Evolutionary conservation across 2,329 filamentous ascomycete genomes (phyloP), one percentile per base, ranked within the genome.

Genomic region (Parascedosporium putredinis): DNA sequence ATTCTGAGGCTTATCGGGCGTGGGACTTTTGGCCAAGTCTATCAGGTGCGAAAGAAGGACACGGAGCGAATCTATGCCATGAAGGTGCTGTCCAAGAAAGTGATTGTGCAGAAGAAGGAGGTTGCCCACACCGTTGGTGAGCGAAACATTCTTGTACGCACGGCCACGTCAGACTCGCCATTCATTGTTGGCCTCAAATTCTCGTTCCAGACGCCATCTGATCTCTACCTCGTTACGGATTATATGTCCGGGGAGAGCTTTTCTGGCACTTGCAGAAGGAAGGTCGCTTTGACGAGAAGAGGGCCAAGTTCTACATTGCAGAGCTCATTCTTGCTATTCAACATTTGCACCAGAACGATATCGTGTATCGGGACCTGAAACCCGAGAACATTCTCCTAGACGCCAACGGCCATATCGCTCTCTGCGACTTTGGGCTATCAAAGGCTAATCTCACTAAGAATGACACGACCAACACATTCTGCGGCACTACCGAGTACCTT

Each of bases 61-160:
- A 96, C 91, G 1, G 82, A 83, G 59, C 84, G 93, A 42, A 96
- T 98, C 53, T 98, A 98, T 62, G 93, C 93, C 54, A 98, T 98
- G 93, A 98, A 98, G 68, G 91, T 98, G 2, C 73, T 98, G 27
- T 96, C 93, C 47, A 98, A 98, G 76, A 98, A 98, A 74, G 93
- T 98, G 49, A 98, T 98, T 60, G 93, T 98, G 23, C 93, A 98
- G 69, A 98, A 98, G 79, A 98, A 98, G 69, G 93, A 98, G 66
- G 89, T 98, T 46, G 89, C 91, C 14, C 93, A 98, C 64, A 98
- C 93, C 0, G 83, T 98, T 33, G 93, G 93, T 56, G 93, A 98
- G 69, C 81, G 93, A 53, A 98, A 98, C 63, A 98, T 98, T 56
- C 75, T 98, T 45, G 93, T 98, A 36, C 86, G 93, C 56, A 98